Conservation (phyloP, 1,139 yeast genomes). For the Yamadazyma dushanensis region DNA sequence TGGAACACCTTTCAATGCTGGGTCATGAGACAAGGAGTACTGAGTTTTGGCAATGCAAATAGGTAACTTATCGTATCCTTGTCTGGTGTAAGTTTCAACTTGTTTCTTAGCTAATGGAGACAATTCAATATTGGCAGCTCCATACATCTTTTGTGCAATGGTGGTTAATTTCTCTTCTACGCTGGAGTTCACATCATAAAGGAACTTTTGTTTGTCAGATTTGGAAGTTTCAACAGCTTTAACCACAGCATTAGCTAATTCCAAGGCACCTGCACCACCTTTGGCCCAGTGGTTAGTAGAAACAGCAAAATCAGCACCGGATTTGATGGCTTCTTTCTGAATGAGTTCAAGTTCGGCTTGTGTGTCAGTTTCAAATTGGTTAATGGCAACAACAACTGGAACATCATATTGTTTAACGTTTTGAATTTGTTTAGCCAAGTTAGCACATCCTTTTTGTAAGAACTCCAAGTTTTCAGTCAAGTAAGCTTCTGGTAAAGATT, state of each 20-base stretch:
- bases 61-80: slow-evolving; percentile 75
- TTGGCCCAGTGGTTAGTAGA: slow-evolving; percentile 78
- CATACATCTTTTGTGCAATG: slow-evolving; percentile 75
- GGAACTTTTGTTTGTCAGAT: slow-evolving; percentile 45
- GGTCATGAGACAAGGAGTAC: slow-evolving; percentile 79
- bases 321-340: slow-evolving; percentile 60
- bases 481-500: slow-evolving; percentile 67
- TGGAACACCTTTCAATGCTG: slow-evolving; percentile 80
- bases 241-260: slow-evolving; percentile 68
- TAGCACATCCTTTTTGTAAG: slow-evolving; percentile 66
- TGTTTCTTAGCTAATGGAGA: slow-evolving; percentile 67
- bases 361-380: slow-evolving; percentile 71
- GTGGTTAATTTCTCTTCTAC: slow-evolving; percentile 65
- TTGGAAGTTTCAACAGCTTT: slow-evolving; percentile 48
- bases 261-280: slow-evolving; percentile 76
- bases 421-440: slow-evolving; percentile 71
- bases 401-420: slow-evolving; percentile 71
- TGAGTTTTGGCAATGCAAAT: slow-evolving; percentile 84
- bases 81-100: slow-evolving; percentile 62
- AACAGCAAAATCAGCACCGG: slow-evolving; percentile 78
- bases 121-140: slow-evolving; percentile 68
- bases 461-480: slow-evolving; percentile 64
- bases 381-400: slow-evolving; percentile 79
- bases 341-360: slow-evolving; percentile 66
- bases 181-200: slow-evolving; percentile 59